A percentile compares a stretch with the other conserved stretches of the same genome.
Evolutionary conservation across 176 grass and related monocot species (phyloP).

Genomic region (Avena sativa): DNA sequence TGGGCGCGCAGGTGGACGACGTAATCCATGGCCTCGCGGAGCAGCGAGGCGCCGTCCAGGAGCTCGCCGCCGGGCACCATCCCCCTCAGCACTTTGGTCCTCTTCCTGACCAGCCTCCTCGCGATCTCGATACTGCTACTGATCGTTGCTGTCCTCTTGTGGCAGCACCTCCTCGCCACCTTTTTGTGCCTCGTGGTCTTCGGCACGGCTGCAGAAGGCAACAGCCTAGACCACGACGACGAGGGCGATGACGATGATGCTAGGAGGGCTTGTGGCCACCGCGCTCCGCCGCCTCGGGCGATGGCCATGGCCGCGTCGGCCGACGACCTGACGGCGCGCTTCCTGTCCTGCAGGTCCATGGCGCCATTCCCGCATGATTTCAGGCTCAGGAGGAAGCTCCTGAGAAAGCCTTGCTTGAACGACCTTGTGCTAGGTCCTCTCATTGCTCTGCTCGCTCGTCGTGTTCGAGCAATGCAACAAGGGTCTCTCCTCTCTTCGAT

Average conservation of each 20-base stretch:
- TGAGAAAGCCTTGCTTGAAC: slow-evolving; percentile 68
- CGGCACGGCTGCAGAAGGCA: background rate
- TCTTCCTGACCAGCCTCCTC: slow-evolving; percentile 66
- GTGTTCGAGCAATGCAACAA: background rate
- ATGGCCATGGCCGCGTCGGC: slow-evolving; percentile 73
- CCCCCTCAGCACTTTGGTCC: slow-evolving; percentile 64
- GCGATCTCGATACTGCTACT: slow-evolving; percentile 42
- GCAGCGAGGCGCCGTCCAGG: slow-evolving; percentile 53
- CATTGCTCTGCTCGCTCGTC: slow-evolving; percentile 44
- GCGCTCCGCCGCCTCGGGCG: slow-evolving; percentile 27
- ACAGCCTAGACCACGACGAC: background rate
- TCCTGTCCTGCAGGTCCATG: slow-evolving; percentile 55
- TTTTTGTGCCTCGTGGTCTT: slow-evolving; percentile 44
- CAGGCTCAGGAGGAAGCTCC: slow-evolving; percentile 61
- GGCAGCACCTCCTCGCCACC: slow-evolving; percentile 39
- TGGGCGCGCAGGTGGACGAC: slow-evolving; percentile 67
- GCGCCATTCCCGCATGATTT: slow-evolving; percentile 17
- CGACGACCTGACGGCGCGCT: slow-evolving; percentile 60
- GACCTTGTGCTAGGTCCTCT: slow-evolving; percentile 39
- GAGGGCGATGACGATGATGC: background rate
- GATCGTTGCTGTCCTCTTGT: background rate
- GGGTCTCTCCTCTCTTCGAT: background rate
- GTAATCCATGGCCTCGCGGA: slow-evolving; percentile 77
- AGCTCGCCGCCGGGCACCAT: slow-evolving; percentile 72
- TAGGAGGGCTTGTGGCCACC: slow-evolving; percentile 51